Evolutionary conservation across 495 filamentous ascomycete species (phyloP).

Genomic region (Xylaria venustula): DNA sequence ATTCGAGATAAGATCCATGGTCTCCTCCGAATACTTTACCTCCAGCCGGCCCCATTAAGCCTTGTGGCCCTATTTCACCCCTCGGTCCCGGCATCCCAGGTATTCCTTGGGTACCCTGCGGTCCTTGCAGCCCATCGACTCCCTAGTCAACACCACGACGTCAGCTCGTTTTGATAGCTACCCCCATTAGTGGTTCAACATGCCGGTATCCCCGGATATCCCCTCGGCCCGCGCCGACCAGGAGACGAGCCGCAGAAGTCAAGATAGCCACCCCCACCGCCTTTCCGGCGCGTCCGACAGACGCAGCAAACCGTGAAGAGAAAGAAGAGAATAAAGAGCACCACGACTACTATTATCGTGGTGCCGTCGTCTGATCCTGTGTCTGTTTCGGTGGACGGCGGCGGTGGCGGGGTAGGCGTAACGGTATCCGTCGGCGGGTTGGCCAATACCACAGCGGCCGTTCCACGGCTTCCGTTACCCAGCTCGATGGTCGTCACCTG

Average conservation of each 20-base stretch:
- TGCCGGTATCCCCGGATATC: neutral
- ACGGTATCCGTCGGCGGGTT: neutral
- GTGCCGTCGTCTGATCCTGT: neutral
- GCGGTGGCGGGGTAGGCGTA: neutral
- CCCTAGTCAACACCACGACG: neutral
- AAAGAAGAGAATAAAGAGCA: slow-evolving; percentile 5
- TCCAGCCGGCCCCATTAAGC: neutral
- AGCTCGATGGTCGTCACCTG: slow-evolving; percentile 9
- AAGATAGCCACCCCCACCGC: neutral
- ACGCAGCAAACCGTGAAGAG: neutral
- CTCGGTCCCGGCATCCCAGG: neutral
- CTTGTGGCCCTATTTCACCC: neutral
- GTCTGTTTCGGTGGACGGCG: neutral
- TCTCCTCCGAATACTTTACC: neutral
- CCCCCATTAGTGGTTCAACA: neutral
- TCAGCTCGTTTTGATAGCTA: neutral
- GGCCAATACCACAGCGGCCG: neutral
- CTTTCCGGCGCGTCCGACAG: neutral
- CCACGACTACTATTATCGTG: slow-evolving; percentile 9
- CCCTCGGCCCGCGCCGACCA: neutral
- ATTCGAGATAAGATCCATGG: neutral
- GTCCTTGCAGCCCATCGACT: neutral
- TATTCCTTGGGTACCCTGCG: neutral
- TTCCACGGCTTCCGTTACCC: neutral
- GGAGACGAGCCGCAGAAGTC: neutral